Percentiles rank a stretch among this genome's conserved stretches.
phyloP scores from a whole-genome alignment of 2,329 filamentous ascomycete genomes.

The Alternaria conjuncta region DNA sequence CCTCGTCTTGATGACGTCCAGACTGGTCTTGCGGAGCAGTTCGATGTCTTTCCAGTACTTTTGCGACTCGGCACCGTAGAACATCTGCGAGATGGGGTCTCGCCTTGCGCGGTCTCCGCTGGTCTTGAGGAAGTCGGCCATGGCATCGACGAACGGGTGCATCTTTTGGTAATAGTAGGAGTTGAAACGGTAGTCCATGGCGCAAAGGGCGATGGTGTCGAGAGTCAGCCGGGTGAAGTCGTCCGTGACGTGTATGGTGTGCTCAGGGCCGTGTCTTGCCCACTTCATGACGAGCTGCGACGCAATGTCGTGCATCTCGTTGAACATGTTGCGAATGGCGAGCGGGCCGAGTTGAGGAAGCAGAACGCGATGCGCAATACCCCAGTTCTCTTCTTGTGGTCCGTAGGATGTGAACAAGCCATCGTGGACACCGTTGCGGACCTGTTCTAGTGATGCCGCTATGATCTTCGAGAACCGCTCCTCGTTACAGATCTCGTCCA shows the following conservation, averaged over 20 bases:
- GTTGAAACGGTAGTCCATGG: conserved; percentile 53
- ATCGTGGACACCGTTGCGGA: conserved; percentile 47
- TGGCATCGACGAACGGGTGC: conserved; percentile 49
- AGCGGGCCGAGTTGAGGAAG: conserved; percentile 74
- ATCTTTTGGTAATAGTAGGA: conserved; percentile 47
- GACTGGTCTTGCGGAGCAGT: conserved; percentile 62
- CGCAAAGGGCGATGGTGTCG: conserved; percentile 48
- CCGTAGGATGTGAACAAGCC: conserved; percentile 52
- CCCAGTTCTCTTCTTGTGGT: conserved; percentile 51
- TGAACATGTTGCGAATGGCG: conserved; percentile 71
- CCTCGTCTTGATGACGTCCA: conserved; percentile 64
- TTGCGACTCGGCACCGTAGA: conserved; percentile 42
- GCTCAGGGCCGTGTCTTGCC: conserved; percentile 59
- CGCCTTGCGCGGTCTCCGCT: conserved; percentile 44
- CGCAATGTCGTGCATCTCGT: conserved; percentile 64
- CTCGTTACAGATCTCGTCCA: conserved; percentile 52
- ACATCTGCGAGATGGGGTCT: conserved; percentile 41
- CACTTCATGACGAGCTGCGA: conserved; percentile 71
- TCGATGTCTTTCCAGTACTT: conserved; percentile 63
- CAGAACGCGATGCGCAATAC: conserved; percentile 68
- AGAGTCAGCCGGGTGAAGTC: conserved; percentile 49
- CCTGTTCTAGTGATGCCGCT: conserved; percentile 36
- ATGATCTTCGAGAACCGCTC: conserved; percentile 43
- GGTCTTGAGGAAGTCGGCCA: conserved; percentile 47
- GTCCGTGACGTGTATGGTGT: conserved; percentile 44